A percentile compares a stretch with the other conserved stretches of the same genome.
Evolutionary conservation across 75 land plant species (phyloP).

Genomic region (Cunninghamia lanceolata): DNA sequence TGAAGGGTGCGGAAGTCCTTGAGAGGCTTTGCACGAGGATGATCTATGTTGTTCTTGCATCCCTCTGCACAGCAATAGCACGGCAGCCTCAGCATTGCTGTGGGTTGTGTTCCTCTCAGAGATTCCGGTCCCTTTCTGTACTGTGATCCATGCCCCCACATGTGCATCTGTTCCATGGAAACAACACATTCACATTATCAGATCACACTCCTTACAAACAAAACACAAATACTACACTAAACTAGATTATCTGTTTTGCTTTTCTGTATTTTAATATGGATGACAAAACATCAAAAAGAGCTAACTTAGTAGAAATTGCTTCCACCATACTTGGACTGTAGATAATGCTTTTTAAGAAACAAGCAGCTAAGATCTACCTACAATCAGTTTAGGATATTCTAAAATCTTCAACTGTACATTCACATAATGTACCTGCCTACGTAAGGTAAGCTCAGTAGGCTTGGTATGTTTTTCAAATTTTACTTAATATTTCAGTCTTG

Average conservation of each 20-base stretch:
- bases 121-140: constrained; percentile 93
- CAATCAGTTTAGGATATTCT: background rate
- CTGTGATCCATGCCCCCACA: constrained; percentile 99
- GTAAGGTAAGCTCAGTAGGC: background rate
- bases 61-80: constrained; percentile 88
- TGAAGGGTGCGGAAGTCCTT: constrained; percentile 90
- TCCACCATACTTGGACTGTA: background rate
- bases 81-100: constrained; percentile 89
- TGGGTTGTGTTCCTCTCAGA: constrained; percentile 90
- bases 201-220: background rate
- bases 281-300: too few species aligned
- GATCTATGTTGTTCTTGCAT: constrained; percentile 90
- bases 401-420: background rate
- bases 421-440: background rate
- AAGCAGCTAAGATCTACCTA: background rate
- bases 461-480: background rate
- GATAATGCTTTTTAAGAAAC: background rate
- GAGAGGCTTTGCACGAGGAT: constrained; percentile 77
- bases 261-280: too few species aligned
- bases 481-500: background rate
- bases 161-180: constrained; percentile 73
- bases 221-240: background rate
- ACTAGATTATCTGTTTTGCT: background rate
- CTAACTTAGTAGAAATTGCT: background rate
- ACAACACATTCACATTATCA: too few species aligned